Evolutionary conservation across 2,329 filamentous ascomycete genomes (phyloP).

Genomic region (Reticulascus tulasneorum): DNA sequence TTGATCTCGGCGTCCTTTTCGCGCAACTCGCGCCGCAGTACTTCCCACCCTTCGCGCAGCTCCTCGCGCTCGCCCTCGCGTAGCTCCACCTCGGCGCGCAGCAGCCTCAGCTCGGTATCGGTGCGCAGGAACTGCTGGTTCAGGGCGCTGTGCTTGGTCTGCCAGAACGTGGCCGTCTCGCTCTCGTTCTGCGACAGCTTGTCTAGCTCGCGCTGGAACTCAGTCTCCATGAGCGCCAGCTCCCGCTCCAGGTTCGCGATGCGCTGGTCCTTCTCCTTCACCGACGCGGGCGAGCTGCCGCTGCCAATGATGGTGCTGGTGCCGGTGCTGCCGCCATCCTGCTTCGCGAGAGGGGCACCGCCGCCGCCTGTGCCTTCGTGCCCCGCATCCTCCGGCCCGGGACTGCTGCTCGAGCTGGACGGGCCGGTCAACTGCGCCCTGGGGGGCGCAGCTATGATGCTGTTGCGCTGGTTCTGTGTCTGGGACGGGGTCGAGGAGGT

Average conservation of each 20-base stretch:
- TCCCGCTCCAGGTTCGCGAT: slow-evolving; percentile 51
- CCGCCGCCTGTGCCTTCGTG: no score
- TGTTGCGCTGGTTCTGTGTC: slow-evolving; percentile 21
- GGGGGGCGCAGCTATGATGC: slow-evolving; percentile 35
- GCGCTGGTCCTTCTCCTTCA: slow-evolving; percentile 45
- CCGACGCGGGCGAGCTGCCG: slow-evolving; percentile 16
- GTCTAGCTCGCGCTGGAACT: slow-evolving; percentile 51
- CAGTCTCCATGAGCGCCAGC: slow-evolving; percentile 46
- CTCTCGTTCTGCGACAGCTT: slow-evolving; percentile 49
- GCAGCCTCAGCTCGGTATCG: slow-evolving; percentile 49
- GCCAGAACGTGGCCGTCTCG: slow-evolving; percentile 55
- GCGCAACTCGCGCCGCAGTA: slow-evolving; percentile 39
- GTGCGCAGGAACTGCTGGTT: slow-evolving; percentile 49
- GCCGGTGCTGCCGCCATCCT: slow-evolving; percentile 5
- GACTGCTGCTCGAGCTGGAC: slow-evolving; percentile 22
- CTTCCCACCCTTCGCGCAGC: slow-evolving; percentile 46
- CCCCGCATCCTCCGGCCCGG: slow-evolving; percentile 21
- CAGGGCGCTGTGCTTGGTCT: slow-evolving; percentile 48
- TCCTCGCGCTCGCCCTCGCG: slow-evolving; percentile 44
- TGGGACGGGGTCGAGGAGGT: slow-evolving; percentile 22
- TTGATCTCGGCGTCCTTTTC: slow-evolving; percentile 54
- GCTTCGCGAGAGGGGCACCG: not conserved
- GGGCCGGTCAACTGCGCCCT: slow-evolving; percentile 34
- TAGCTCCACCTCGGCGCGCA: slow-evolving; percentile 45
- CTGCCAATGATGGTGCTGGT: slow-evolving; percentile 18